Evolutionary conservation across 2,329 filamentous ascomycete genomes (phyloP).

Genomic region (Leptodontidium sp.): DNA sequence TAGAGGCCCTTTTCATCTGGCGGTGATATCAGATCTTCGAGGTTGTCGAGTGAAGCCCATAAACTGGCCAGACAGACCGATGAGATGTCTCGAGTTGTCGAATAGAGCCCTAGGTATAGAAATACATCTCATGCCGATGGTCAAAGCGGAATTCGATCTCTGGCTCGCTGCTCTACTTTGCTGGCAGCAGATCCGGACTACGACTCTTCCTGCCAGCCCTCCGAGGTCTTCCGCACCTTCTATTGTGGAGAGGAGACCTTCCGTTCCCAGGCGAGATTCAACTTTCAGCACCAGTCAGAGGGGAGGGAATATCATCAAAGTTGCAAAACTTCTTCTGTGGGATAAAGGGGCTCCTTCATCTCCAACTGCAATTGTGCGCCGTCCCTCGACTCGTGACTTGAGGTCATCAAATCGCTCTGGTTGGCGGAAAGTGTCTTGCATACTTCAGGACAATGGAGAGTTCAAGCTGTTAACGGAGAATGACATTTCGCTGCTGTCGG

Average conservation of each 20-base stretch:
- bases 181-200: conserved; percentile 78
- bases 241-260: conserved; percentile 43
- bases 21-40: conserved; percentile 76
- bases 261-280: conserved; percentile 52
- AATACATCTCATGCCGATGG: conserved; percentile 70
- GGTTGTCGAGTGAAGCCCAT: conserved; percentile 74
- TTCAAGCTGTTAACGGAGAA: conserved; percentile 90
- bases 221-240: conserved; percentile 31
- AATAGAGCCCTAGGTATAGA: conserved; percentile 64
- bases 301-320: conserved; percentile 89
- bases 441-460: conserved; percentile 92
- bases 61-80: conserved; percentile 54
- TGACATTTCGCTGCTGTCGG: conserved; percentile 79
- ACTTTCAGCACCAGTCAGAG: conserved; percentile 64
- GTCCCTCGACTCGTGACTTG: conserved; percentile 63
- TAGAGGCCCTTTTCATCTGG: conserved; percentile 68
- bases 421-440: conserved; percentile 92
- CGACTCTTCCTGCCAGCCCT: conserved; percentile 37
- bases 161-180: conserved; percentile 84
- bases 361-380: conserved; percentile 60
- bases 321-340: conserved; percentile 91
- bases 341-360: conserved; percentile 72
- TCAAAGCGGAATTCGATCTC: conserved; percentile 73
- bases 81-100: conserved; percentile 62
- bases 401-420: conserved; percentile 60